A percentile compares a stretch with the other conserved stretches of the same genome.
Evolutionary conservation across 257 asterid genomes (phyloP).

Genomic region (Perilla frutescens): DNA sequence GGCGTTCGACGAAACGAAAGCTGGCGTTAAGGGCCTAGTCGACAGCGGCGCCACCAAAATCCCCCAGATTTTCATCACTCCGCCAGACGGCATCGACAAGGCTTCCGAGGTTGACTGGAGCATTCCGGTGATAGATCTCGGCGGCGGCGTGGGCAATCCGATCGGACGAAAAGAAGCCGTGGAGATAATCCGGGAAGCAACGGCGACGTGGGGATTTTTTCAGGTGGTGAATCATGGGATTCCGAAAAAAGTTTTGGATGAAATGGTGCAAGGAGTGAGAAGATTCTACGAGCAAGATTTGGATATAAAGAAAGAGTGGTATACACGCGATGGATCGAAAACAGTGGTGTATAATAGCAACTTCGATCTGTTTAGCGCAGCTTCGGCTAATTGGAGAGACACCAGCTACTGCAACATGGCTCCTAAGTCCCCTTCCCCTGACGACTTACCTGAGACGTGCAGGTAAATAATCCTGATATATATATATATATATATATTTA

Average conservation of each 20-base stretch:
- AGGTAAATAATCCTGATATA: conserved; percentile 25
- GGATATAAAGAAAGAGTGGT: conserved; percentile 41
- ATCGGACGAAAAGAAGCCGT: conserved; percentile 22
- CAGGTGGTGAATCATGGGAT: conserved; percentile 57
- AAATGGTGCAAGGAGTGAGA: conserved; percentile 47
- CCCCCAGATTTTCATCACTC: conserved; percentile 50
- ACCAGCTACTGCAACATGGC: conserved; percentile 42
- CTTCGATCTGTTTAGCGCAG: conserved; percentile 44
- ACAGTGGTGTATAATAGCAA: conserved; percentile 50
- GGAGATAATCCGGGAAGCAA: conserved; percentile 32
- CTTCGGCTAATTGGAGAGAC: conserved; percentile 54
- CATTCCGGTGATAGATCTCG: conserved; percentile 51
- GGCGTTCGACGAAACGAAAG: conserved; percentile 55
- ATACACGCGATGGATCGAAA: conserved; percentile 44
- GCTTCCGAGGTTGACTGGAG: background rate
- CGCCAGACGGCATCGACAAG: background rate
- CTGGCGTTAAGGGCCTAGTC: conserved; percentile 62
- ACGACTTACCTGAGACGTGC: conserved; percentile 46
- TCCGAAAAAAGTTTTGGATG: conserved; percentile 33
- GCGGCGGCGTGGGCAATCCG: conserved; percentile 25
- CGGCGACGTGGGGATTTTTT: conserved; percentile 48
- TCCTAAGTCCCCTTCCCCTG: conserved; percentile 39
- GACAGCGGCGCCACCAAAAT: conserved; percentile 47
- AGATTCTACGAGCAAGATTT: conserved; percentile 47
- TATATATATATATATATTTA: no score